Evolutionary conservation across 352 stramenopile genomes (phyloP).

Genomic region (Pythium aphanidermatum): DNA sequence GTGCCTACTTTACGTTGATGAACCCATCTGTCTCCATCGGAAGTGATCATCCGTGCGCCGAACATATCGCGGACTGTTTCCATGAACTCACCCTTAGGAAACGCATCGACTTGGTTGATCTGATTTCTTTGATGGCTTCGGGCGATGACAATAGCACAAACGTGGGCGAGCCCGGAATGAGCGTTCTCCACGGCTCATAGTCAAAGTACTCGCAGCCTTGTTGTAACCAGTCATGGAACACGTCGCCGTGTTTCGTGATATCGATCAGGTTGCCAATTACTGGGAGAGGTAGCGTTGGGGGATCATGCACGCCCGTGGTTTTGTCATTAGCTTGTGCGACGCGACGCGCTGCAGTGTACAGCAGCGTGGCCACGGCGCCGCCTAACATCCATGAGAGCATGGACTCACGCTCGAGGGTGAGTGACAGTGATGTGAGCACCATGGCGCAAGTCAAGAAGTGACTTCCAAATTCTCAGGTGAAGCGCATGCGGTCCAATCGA

Average conservation of each 20-base stretch:
- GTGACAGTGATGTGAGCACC: too few species aligned
- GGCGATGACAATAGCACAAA: slow-evolving; percentile 17
- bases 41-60: slow-evolving; percentile 13
- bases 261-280: too few species aligned
- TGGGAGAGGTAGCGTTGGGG: too few species aligned
- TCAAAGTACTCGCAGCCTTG: slow-evolving; percentile 2
- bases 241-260: slow-evolving; percentile 16
- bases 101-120: slow-evolving; percentile 23
- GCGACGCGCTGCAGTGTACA: too few species aligned
- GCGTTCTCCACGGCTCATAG: slow-evolving; percentile 19
- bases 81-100: slow-evolving; percentile 18
- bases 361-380: too few species aligned
- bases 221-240: slow-evolving; percentile 38
- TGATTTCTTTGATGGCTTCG: slow-evolving; percentile 23
- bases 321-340: too few species aligned
- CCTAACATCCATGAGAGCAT: too few species aligned
- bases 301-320: too few species aligned
- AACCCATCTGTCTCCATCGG: slow-evolving; percentile 23
- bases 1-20: slow-evolving; percentile 21
- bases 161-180: slow-evolving; percentile 6
- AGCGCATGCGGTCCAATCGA: too few species aligned
- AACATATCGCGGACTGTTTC: slow-evolving; percentile 16
- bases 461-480: too few species aligned
- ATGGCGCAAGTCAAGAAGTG: too few species aligned
- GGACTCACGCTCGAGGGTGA: too few species aligned